phyloP scores from a whole-genome alignment of 2,329 filamentous ascomycete species.

The Talaromyces pinophilus region DNA sequence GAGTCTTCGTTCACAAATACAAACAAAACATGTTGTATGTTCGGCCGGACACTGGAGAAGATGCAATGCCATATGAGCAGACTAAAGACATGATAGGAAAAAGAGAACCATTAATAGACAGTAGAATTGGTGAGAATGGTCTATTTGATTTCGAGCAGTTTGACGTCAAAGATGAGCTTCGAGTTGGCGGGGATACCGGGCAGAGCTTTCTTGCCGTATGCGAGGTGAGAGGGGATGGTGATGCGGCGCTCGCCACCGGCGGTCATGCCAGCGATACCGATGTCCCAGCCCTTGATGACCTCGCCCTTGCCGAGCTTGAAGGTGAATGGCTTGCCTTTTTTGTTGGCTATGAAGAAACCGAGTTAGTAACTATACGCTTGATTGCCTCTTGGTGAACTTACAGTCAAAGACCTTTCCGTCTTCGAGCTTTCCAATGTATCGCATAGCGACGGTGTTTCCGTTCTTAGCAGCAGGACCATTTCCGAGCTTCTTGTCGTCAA shows the following conservation, averaged over 20 bases:
- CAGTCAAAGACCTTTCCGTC: conserved; percentile 95
- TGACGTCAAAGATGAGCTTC: conserved; percentile 87
- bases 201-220: conserved; percentile 80
- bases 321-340: conserved; percentile 95
- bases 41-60: conserved; percentile 37
- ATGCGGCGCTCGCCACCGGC: conserved; percentile 92
- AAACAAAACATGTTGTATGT: conserved; percentile 40
- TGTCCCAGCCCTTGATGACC: conserved; percentile 99
- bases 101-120: conserved; percentile 20
- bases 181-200: conserved; percentile 91
- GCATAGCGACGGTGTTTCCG: conserved; percentile 86
- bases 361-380: conserved; percentile 1
- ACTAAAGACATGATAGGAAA: conserved; percentile 20
- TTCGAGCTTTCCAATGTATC: conserved; percentile 96
- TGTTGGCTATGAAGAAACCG: conserved; percentile 68
- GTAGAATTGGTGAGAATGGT: conserved; percentile 24
- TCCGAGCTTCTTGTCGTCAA: conserved; percentile 94
- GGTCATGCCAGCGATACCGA: conserved; percentile 88
- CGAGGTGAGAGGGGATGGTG: conserved; percentile 81
- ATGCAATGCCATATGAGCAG: conserved; percentile 30
- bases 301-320: conserved; percentile 94
- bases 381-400: conserved; percentile 51
- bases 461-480: conserved; percentile 82
- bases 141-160: conserved; percentile 81
- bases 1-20: conserved; percentile 32